Evolutionary conservation across 164 flowering plant species (phyloP).

Genomic region (Houttuynia cordata): DNA sequence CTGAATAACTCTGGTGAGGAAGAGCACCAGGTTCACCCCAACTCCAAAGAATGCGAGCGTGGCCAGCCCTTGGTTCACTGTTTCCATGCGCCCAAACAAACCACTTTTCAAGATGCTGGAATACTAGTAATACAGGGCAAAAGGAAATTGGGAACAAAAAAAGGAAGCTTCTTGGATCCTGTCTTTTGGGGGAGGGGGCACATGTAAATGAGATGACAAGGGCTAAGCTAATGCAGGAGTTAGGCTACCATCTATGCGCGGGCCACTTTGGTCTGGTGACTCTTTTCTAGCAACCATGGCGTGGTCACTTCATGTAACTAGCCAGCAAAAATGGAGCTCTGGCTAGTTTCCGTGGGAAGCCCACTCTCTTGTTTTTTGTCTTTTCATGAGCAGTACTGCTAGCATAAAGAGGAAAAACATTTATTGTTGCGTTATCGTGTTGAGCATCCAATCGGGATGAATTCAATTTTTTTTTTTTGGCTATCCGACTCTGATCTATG

Average conservation of each 20-base stretch:
- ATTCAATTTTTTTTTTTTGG: too few relatives aligned
- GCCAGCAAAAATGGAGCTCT: background rate
- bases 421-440: too few relatives aligned
- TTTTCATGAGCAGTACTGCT: too few relatives aligned
- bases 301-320: background rate
- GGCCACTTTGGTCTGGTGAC: too few relatives aligned
- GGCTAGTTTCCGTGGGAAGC: background rate
- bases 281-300: too few relatives aligned
- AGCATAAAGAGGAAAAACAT: background rate
- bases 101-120: background rate
- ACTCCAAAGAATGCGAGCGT: slow-evolving; percentile 92
- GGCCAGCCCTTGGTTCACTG: slow-evolving; percentile 91
- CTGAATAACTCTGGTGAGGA: slow-evolving; percentile 69
- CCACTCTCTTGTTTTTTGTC: background rate
- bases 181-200: background rate
- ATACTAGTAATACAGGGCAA: too few relatives aligned
- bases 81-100: slow-evolving; percentile 1
- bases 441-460: background rate
- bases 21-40: slow-evolving; percentile 87
- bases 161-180: background rate
- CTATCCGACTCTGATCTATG: background rate
- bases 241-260: too few relatives aligned
- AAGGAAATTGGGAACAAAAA: too few relatives aligned
- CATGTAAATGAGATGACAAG: too few relatives aligned
- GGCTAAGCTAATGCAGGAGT: too few relatives aligned